A percentile compares a stretch with the other conserved stretches of the same genome.
Conservation (phyloP, 225 moss, liverwort and hornwort genomes). For the Sphagnum contortum region DNA sequence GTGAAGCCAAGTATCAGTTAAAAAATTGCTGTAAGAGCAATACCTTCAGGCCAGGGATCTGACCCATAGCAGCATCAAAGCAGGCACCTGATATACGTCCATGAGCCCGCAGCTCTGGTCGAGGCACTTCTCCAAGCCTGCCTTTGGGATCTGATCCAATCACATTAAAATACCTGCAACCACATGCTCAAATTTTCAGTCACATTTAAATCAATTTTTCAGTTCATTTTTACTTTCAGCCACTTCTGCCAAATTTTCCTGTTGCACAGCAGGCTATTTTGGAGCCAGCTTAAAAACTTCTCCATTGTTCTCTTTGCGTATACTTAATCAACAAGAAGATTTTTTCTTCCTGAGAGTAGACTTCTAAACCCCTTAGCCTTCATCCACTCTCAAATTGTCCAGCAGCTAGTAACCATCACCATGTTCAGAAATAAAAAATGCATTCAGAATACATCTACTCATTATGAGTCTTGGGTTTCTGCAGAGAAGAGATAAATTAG, state of each 20-base stretch:
- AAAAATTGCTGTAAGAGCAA: neutral
- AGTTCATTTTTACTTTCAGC: too few relatives aligned
- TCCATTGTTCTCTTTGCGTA: too few relatives aligned
- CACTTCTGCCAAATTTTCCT: too few relatives aligned
- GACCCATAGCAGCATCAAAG: conserved; percentile 82
- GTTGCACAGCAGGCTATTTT: too few relatives aligned
- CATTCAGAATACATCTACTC: neutral
- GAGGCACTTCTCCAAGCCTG: conserved; percentile 85
- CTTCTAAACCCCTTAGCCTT: too few relatives aligned
- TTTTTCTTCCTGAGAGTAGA: too few relatives aligned
- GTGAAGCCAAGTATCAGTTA: neutral
- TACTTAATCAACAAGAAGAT: too few relatives aligned
- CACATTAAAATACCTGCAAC: conserved; percentile 83
- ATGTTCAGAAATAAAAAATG: neutral
- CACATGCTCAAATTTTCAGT: neutral
- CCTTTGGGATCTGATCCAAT: conserved; percentile 83
- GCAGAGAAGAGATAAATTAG: neutral
- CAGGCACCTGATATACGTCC: conserved; percentile 93
- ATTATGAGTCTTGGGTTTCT: too few relatives aligned
- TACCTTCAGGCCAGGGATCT: conserved; percentile 60
- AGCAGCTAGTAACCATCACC: too few relatives aligned
- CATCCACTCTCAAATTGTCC: too few relatives aligned
- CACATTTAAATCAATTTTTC: too few relatives aligned
- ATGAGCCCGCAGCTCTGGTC: conserved; percentile 71
- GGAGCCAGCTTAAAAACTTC: too few relatives aligned